These are phyloP conservation scores for Prosopis cineraria DNA, from an alignment of 306 rosid genomes.

Conservation along the genomic window DNA sequence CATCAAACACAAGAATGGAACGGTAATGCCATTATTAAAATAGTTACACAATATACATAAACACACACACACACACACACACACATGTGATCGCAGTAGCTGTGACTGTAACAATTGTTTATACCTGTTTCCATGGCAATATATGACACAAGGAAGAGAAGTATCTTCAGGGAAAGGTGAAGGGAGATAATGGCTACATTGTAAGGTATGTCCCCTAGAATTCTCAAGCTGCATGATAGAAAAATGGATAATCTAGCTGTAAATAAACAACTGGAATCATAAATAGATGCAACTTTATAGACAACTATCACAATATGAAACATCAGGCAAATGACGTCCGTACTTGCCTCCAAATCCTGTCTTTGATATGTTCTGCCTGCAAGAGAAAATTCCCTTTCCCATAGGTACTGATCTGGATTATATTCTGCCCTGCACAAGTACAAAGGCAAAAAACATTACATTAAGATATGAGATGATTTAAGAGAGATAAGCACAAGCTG, in stretches of 20 bases:
- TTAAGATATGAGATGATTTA: slow-evolving; percentile 20
- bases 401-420: slow-evolving; percentile 90
- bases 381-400: slow-evolving; percentile 89
- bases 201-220: slow-evolving; percentile 76
- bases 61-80: too few relatives aligned
- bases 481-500: slow-evolving; percentile 19
- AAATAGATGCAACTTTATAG: slow-evolving; percentile 25
- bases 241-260: slow-evolving; percentile 33
- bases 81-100: background rate
- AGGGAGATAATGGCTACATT: slow-evolving; percentile 92
- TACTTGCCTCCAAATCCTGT: slow-evolving; percentile 99
- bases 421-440: slow-evolving; percentile 79
- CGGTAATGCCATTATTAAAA: slow-evolving; percentile 15
- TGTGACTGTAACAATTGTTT: slow-evolving; percentile 22
- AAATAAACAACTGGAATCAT: slow-evolving; percentile 29
- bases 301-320: slow-evolving; percentile 23
- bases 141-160: slow-evolving; percentile 91
- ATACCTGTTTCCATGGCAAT: slow-evolving; percentile 99
- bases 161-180: slow-evolving; percentile 70
- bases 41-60: background rate
- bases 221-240: slow-evolving; percentile 78
- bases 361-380: slow-evolving; percentile 82
- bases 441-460: slow-evolving; percentile 26
- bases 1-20: slow-evolving; percentile 19
- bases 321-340: slow-evolving; percentile 50